Conservation (phyloP, 805 yeast species). For the Metschnikowia kofuensis region DNA sequence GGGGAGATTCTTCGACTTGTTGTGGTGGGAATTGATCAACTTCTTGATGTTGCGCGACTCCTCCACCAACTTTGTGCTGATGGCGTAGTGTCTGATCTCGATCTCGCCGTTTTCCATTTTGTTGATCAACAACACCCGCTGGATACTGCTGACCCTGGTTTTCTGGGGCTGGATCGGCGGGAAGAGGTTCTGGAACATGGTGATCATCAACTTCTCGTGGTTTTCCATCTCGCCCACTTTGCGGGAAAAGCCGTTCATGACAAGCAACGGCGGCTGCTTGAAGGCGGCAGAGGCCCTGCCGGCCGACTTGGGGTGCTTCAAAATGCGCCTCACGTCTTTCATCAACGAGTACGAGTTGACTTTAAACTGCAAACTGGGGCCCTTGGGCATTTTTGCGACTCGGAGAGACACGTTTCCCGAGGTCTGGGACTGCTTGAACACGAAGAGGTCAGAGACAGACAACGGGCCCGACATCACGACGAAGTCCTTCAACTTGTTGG, state of each 20-base stretch:
- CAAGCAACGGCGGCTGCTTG: conserved; percentile 81
- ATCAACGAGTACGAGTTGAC: conserved; percentile 74
- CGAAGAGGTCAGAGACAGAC: conserved; percentile 83
- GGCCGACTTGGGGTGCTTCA: conserved; percentile 76
- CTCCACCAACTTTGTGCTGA: conserved; percentile 81
- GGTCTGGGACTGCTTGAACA: conserved; percentile 77
- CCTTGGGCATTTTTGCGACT: conserved; percentile 84
- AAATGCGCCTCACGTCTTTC: conserved; percentile 70
- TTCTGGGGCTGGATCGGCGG: conserved; percentile 90
- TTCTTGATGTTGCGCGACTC: conserved; percentile 71
- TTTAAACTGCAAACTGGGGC: conserved; percentile 87
- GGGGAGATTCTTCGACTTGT: conserved; percentile 64
- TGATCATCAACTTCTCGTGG: conserved; percentile 78
- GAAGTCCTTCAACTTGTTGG: conserved; percentile 85
- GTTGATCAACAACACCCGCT: conserved; percentile 80
- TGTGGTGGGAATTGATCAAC: conserved; percentile 59
- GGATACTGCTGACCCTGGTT: conserved; percentile 70
- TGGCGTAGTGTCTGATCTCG: conserved; percentile 85
- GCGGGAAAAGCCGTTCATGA: conserved; percentile 76
- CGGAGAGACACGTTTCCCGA: conserved; percentile 81
- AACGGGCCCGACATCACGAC: conserved; percentile 99
- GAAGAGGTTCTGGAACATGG: conserved; percentile 92
- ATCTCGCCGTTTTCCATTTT: conserved; percentile 72
- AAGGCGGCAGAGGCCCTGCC: conserved; percentile 63
- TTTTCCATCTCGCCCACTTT: conserved; percentile 61